Percentiles rank a stretch among this genome's conserved stretches.
These are phyloP conservation scores for Rhododendron molle DNA, from an alignment of 148 eudicot species.

Conservation along the genomic window DNA sequence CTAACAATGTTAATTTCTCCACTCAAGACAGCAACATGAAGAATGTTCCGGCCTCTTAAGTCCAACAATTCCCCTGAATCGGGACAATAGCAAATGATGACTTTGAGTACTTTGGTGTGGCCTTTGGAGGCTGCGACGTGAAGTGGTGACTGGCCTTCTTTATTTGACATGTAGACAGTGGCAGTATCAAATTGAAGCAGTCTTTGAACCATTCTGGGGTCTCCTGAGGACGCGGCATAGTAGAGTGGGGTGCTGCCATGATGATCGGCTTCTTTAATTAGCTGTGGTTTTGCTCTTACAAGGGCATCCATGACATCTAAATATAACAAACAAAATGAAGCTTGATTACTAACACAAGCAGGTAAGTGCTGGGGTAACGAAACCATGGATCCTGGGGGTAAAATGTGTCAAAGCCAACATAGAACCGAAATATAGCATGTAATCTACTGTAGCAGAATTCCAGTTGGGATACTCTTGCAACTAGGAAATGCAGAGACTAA, in stretches of 20 bases:
- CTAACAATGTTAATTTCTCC: neutral
- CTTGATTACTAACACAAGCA: neutral
- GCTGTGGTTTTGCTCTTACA: neutral
- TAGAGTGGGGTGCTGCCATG: neutral
- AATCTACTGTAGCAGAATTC: neutral
- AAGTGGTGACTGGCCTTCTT: neutral
- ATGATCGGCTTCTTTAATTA: neutral
- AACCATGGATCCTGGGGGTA: neutral
- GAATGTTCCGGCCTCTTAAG: neutral
- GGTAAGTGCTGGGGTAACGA: neutral
- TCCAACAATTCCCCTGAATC: conserved; percentile 1
- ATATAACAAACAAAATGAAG: neutral
- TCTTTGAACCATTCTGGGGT: neutral
- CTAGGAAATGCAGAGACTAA: neutral
- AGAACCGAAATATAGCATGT: neutral
- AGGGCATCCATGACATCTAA: neutral
- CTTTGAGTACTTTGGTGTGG: neutral
- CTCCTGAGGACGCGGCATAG: neutral
- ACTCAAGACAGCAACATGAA: neutral
- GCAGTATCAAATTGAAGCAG: neutral
- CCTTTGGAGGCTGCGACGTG: neutral
- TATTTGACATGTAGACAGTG: neutral
- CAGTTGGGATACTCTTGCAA: neutral
- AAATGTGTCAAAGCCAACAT: neutral
- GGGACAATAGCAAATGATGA: neutral